phyloP scores from a whole-genome alignment of 2,329 filamentous ascomycete species.

The Parasarocladium wereldwijsianum region DNA sequence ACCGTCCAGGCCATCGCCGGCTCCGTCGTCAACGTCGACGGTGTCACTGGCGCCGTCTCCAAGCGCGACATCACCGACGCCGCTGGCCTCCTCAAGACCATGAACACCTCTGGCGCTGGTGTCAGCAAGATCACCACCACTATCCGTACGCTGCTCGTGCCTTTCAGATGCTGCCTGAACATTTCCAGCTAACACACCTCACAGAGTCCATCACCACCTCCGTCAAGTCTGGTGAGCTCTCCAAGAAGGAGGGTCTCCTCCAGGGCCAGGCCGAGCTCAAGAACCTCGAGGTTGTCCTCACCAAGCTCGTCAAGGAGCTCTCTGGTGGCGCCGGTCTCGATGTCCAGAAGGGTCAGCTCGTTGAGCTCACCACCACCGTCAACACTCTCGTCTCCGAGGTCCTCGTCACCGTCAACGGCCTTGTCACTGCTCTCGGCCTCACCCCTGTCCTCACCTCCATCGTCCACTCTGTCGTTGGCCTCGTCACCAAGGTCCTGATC shows the following conservation, averaged over 20 bases:
- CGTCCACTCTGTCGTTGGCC: slow-evolving; percentile 13
- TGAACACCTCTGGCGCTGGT: too few relatives aligned
- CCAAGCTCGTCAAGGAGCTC: slow-evolving; percentile 11
- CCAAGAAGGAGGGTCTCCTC: slow-evolving; percentile 10
- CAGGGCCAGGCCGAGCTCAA: slow-evolving; percentile 8
- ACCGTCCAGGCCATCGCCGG: slow-evolving; percentile 4
- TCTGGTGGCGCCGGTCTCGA: slow-evolving; percentile 9
- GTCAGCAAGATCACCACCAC: too few relatives aligned
- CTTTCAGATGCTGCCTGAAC: too few relatives aligned
- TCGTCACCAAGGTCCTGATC: slow-evolving; percentile 12
- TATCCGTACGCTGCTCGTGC: too few relatives aligned
- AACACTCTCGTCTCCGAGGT: slow-evolving; percentile 9
- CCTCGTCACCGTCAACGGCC: slow-evolving; percentile 11
- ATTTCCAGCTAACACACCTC: not conserved
- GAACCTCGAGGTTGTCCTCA: slow-evolving; percentile 10
- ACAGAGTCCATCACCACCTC: slow-evolving; percentile 1
- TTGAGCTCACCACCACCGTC: slow-evolving; percentile 11
- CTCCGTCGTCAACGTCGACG: slow-evolving; percentile 5
- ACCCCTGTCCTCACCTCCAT: slow-evolving; percentile 11
- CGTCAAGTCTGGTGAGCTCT: slow-evolving; percentile 10
- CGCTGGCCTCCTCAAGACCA: slow-evolving; percentile 1
- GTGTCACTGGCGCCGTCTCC: slow-evolving; percentile 2
- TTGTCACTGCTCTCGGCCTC: slow-evolving; percentile 12
- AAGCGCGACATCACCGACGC: slow-evolving; percentile 4
- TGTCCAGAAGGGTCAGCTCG: slow-evolving; percentile 11